These are phyloP conservation scores for Capronia coronata DNA, from an alignment of 2,329 filamentous ascomycete genomes.

Conservation along the genomic window DNA sequence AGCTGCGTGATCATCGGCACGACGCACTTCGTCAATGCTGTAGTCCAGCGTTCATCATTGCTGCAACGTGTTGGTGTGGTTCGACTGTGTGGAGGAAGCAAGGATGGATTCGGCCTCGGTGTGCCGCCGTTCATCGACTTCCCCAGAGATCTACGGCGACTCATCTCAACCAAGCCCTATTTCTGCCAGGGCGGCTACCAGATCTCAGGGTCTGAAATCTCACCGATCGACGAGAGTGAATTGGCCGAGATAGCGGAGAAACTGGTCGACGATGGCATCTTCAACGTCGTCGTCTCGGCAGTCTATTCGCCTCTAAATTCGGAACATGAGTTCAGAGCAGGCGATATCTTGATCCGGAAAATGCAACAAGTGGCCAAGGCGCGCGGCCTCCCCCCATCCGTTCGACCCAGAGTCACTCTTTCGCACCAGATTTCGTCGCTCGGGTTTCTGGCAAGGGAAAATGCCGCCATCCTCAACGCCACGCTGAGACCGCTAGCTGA, in stretches of 20 bases:
- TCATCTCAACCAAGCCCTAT: conserved; percentile 6
- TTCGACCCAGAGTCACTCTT: conserved; percentile 35
- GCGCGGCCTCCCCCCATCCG: conserved; percentile 30
- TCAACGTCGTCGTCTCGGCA: conserved; percentile 40
- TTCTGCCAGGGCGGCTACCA: conserved; percentile 18
- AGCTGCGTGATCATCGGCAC: conserved; percentile 47
- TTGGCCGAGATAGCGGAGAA: conserved; percentile 5
- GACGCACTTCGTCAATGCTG: conserved; percentile 47
- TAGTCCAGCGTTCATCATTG: conserved; percentile 10
- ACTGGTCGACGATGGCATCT: conserved; percentile 36
- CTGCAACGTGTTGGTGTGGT: conserved; percentile 16
- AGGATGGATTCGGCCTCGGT: conserved; percentile 16
- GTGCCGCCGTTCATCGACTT: conserved; percentile 46
- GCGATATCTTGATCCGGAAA: conserved; percentile 32
- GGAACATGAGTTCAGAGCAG: conserved; percentile 28
- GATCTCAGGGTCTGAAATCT: conserved; percentile 17
- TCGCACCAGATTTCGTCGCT: conserved; percentile 37
- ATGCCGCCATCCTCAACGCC: conserved; percentile 59
- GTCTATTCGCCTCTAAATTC: conserved; percentile 45
- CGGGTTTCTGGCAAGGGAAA: conserved; percentile 54
- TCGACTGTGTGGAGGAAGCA: conserved; percentile 14
- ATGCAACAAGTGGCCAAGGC: conserved; percentile 34
- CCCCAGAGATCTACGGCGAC: conserved; percentile 36
- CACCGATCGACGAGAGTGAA: conserved; percentile 10
- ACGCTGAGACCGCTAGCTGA: conserved; percentile 31